These are phyloP conservation scores for Penstemon barbatus DNA, from an alignment of 257 asterid species.

Conservation along the genomic window DNA sequence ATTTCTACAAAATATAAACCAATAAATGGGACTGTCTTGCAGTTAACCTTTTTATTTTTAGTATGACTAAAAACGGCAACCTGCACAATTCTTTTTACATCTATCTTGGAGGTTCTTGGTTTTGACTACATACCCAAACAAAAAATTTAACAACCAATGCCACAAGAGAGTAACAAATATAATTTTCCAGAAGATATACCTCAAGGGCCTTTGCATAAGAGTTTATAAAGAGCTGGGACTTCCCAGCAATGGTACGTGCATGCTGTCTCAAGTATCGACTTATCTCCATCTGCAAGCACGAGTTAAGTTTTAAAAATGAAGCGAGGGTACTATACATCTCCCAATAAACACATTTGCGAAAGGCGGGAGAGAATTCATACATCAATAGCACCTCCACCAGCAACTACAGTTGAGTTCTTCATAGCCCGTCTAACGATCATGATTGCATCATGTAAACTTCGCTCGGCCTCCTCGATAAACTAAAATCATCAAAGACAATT, in stretches of 20 bases:
- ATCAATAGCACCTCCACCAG: slow-evolving; percentile 96
- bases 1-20: too few relatives aligned
- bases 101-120: slow-evolving; percentile 9
- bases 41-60: too few relatives aligned
- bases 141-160: not conserved
- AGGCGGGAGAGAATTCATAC: slow-evolving; percentile 43
- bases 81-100: not conserved
- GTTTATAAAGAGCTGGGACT: slow-evolving; percentile 83
- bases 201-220: slow-evolving; percentile 89
- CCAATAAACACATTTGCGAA: slow-evolving; percentile 3
- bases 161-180: not conserved
- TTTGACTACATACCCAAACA: not conserved
- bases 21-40: too few relatives aligned
- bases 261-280: slow-evolving; percentile 86
- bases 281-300: slow-evolving; percentile 71
- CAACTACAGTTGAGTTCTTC: slow-evolving; percentile 84
- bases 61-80: not conserved
- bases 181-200: slow-evolving; percentile 41
- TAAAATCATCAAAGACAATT: slow-evolving; percentile 34
- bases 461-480: slow-evolving; percentile 74
- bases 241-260: slow-evolving; percentile 84
- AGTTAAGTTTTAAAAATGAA: slow-evolving; percentile 12
- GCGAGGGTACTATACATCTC: not conserved
- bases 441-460: slow-evolving; percentile 75
- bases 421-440: slow-evolving; percentile 86